These are phyloP conservation scores for Jatropha multifida DNA, from an alignment of 441 rosid genomes.

Conservation along the genomic window DNA sequence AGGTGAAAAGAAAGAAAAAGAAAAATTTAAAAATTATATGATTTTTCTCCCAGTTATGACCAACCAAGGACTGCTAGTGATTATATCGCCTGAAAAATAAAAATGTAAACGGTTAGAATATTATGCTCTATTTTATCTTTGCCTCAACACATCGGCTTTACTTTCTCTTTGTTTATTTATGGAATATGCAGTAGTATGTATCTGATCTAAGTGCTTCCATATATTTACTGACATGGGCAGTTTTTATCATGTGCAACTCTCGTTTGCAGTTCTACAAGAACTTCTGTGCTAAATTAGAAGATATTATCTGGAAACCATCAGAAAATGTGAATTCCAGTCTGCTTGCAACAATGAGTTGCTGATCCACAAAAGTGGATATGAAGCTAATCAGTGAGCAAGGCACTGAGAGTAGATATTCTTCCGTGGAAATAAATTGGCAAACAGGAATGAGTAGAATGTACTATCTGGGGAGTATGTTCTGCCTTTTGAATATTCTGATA, in stretches of 20 bases:
- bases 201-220: not conserved
- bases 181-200: not conserved
- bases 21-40: not conserved
- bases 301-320: conserved; percentile 72
- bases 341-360: conserved; percentile 49
- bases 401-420: not conserved
- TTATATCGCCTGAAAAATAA: not conserved
- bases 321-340: conserved; percentile 45
- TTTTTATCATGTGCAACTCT: not conserved
- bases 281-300: conserved; percentile 69
- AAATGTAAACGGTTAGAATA: not conserved
- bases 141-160: not conserved
- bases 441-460: not conserved
- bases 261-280: conserved; percentile 74
- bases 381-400: conserved; percentile 24
- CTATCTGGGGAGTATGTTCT: not conserved
- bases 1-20: not conserved
- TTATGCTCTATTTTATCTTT: not conserved
- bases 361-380: conserved; percentile 36
- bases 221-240: no score
- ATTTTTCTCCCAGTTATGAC: not conserved
- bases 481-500: not conserved
- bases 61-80: not conserved
- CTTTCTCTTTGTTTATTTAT: not conserved
- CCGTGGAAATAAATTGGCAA: not conserved